phyloP scores from a whole-genome alignment of 2,329 filamentous ascomycete genomes.

The Magnaporthales sp. region DNA sequence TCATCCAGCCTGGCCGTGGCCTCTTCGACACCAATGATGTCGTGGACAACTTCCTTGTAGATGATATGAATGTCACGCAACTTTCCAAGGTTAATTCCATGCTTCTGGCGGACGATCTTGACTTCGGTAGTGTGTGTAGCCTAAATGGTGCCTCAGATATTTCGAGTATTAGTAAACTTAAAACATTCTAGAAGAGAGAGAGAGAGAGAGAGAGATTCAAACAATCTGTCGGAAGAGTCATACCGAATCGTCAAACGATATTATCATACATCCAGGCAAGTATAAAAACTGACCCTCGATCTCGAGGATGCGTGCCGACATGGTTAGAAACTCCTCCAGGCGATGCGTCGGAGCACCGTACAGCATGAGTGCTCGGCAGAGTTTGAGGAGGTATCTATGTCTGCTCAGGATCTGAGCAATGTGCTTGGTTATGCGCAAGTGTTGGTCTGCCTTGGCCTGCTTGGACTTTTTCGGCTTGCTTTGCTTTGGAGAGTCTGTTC shows the following conservation, averaged over 20 bases:
- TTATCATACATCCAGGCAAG: slow-evolving; percentile 87
- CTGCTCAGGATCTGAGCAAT: slow-evolving; percentile 65
- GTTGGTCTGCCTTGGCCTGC: slow-evolving; percentile 14
- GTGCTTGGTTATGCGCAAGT: slow-evolving; percentile 42
- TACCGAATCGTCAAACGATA: slow-evolving; percentile 69
- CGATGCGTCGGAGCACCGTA: slow-evolving; percentile 88
- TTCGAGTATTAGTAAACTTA: not conserved
- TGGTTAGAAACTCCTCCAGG: slow-evolving; percentile 83
- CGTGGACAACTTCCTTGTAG: slow-evolving; percentile 77
- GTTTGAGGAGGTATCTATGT: slow-evolving; percentile 74
- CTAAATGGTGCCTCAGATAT: not conserved
- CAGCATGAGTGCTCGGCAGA: slow-evolving; percentile 80
- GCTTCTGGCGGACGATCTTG: slow-evolving; percentile 59
- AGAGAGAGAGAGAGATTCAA: not conserved
- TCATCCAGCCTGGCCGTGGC: slow-evolving; percentile 54
- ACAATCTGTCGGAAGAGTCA: slow-evolving; percentile 16
- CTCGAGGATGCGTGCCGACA: slow-evolving; percentile 80
- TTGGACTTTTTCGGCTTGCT: not conserved
- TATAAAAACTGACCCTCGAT: slow-evolving; percentile 88
- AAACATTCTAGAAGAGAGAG: too few relatives aligned
- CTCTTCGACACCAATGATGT: slow-evolving; percentile 63
- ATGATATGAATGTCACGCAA: slow-evolving; percentile 67
- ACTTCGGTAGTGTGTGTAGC: slow-evolving; percentile 72
- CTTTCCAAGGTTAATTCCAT: slow-evolving; percentile 66
- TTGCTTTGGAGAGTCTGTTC: not conserved